phyloP scores from a whole-genome alignment of 2,329 filamentous ascomycete species.

The Claviceps pusilla region DNA sequence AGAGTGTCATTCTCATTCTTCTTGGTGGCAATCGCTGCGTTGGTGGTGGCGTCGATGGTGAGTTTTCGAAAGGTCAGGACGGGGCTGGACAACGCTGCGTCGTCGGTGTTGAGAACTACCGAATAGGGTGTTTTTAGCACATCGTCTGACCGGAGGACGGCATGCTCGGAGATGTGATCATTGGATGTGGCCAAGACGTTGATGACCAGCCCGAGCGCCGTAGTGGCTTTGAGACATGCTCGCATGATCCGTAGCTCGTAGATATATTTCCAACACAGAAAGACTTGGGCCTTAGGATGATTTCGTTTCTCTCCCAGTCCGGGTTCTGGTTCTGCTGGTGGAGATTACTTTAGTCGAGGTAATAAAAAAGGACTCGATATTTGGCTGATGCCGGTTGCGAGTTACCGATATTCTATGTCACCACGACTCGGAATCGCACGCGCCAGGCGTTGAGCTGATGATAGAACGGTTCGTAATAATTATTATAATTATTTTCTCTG shows the following conservation, averaged over 20 bases:
- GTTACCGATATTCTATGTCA: no score
- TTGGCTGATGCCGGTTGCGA: no score
- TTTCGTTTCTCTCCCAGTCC: no score
- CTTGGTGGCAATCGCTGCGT: constrained; percentile 20
- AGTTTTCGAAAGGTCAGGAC: neutral
- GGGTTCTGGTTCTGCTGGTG: no score
- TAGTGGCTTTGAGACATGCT: neutral
- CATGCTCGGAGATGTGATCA: neutral
- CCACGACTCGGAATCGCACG: no score
- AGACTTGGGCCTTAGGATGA: neutral
- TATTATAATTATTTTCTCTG: no score
- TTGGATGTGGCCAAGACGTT: neutral
- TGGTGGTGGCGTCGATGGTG: constrained; percentile 4
- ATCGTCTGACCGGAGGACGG: constrained; percentile 4
- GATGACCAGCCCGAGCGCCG: constrained; percentile 1
- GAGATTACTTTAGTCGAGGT: no score
- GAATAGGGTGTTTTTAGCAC: constrained; percentile 3
- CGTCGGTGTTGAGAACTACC: neutral
- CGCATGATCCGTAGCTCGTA: neutral
- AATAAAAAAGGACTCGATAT: no score
- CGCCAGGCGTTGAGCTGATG: no score
- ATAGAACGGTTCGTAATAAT: no score
- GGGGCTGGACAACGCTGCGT: neutral
- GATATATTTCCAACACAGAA: neutral
- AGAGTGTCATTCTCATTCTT: constrained; percentile 28